Conservation (phyloP, 1,284 basidiomycete species). For the Sphaerobolus stellatus region DNA sequence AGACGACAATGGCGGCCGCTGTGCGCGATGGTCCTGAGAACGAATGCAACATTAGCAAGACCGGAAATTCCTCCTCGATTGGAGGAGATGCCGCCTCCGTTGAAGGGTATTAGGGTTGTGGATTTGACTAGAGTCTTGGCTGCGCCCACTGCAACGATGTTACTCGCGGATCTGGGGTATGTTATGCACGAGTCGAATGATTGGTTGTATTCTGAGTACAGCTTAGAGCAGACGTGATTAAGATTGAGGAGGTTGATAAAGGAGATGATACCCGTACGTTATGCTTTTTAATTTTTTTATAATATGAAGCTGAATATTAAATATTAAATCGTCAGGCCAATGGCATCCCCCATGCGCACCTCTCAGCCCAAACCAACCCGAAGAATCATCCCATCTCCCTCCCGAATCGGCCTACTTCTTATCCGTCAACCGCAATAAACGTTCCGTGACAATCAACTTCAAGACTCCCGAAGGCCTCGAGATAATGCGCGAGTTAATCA, state of each 20-base stretch:
- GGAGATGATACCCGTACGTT: conserved; percentile 88
- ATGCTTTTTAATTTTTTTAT: conserved; percentile 3
- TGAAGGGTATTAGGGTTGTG: conserved; percentile 77
- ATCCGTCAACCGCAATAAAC: conserved; percentile 85
- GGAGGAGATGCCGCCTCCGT: conserved; percentile 68
- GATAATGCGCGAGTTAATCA: conserved; percentile 73
- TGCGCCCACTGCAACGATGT: conserved; percentile 88
- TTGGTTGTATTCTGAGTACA: conserved; percentile 14
- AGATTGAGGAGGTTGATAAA: conserved; percentile 75
- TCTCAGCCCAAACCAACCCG: conserved; percentile 46
- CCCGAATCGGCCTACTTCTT: conserved; percentile 95
- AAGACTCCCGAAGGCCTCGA: conserved; percentile 78
- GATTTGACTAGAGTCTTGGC: conserved; percentile 89
- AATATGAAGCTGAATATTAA: conserved; percentile 1
- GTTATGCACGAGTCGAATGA: conserved; percentile 11
- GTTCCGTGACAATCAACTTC: conserved; percentile 86
- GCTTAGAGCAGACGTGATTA: conserved; percentile 82
- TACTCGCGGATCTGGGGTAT: conserved; percentile 74
- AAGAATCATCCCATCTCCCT: conserved; percentile 66
- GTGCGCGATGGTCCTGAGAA: too few species aligned
- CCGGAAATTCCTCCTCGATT: not conserved
- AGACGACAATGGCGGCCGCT: too few species aligned
- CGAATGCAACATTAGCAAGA: conserved; percentile 1
- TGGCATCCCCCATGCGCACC: conserved; percentile 83
- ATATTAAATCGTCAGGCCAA: conserved; percentile 66